Base-by-base conservation (phyloP, 176 grass and related monocot species). In the Eleusine coracana region DNA sequence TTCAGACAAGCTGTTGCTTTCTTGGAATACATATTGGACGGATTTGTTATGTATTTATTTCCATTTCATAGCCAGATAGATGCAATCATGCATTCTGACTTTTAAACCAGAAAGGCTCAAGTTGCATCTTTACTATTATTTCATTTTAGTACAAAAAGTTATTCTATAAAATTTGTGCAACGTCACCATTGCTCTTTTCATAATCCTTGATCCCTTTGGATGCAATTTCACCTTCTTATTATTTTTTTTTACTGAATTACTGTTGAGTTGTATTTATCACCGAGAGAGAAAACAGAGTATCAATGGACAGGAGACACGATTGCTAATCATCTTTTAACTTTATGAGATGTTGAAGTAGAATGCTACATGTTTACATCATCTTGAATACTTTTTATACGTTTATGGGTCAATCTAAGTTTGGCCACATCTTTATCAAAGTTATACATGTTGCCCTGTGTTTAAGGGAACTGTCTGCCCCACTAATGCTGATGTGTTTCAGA, bases 1-100 rank as follows among this genome's bases (percentile, higher is more conserved):
- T 61, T 67, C 74, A 11, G 75, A 74, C 80, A 90, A 87, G 61
- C 84, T 90, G 84, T 90, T 90, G 75, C 88, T 86, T 83, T 90
- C 80, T 75, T 86, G 31, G 88, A 87, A 75, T 87, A 79, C 75
- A 52, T 79, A 83, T 7, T 39, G 44, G 36, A 20, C 25, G 23
- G 23, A 69, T 83, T 64, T 73, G 5, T 87, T 56, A 52, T 74
- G 36, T 48, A 31, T 41, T 78, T 55, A 44, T 78, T 86, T 90
- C 75, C 27, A 73, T 68, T 83, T 83, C 75, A 83, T 90, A 63
- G 80, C 41, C 84, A 80, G 80, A 83, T 70, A 83, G 84, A 83
- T 77, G 73, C 79, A 75, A 89, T 82, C 78, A 86, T 69, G 27
- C 78, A 66, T 78, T 14, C 68, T 83, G 88, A 90, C 80, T 90